These are phyloP conservation scores for Pythium brassicae DNA, from an alignment of 352 stramenopile genomes.

Conservation along the genomic window DNA sequence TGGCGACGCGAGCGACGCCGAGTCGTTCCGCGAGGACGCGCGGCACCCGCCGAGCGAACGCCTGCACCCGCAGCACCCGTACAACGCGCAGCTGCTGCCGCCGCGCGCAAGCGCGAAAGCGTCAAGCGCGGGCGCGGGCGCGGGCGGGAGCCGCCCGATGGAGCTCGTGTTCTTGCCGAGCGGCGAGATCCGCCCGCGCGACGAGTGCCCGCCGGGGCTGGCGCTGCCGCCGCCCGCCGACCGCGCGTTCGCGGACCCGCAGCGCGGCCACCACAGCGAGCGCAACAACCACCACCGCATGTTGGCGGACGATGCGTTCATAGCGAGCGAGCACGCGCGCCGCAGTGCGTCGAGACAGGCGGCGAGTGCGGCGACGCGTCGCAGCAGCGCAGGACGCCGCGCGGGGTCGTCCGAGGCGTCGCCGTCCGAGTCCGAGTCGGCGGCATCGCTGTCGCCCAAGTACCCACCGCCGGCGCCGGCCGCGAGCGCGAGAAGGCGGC, in stretches of 20 bases:
- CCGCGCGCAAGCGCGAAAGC: slow-evolving; percentile 17
- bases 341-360: too few relatives aligned
- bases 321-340: too few relatives aligned
- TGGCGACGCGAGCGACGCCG: slow-evolving; percentile 8
- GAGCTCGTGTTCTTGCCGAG: slow-evolving; percentile 59
- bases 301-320: too few relatives aligned
- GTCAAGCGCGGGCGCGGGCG: slow-evolving; percentile 6
- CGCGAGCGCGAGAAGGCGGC: background rate
- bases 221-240: slow-evolving; percentile 27
- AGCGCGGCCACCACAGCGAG: too few relatives aligned
- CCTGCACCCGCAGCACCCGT: slow-evolving; percentile 34
- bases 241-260: too few relatives aligned
- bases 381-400: too few relatives aligned
- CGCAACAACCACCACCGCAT: too few relatives aligned
- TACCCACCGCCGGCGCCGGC: background rate
- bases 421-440: background rate
- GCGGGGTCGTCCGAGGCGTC: too few relatives aligned
- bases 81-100: slow-evolving; percentile 31
- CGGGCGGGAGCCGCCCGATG: slow-evolving; percentile 27
- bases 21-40: slow-evolving; percentile 11
- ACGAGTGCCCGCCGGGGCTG: slow-evolving; percentile 51
- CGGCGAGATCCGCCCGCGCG: slow-evolving; percentile 50
- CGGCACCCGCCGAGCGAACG: slow-evolving; percentile 15
- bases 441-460: background rate
- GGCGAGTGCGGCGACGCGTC: too few relatives aligned